Evolutionary conservation across 2,329 filamentous ascomycete genomes (phyloP).

Genomic region (Incumbomyces delicatus): DNA sequence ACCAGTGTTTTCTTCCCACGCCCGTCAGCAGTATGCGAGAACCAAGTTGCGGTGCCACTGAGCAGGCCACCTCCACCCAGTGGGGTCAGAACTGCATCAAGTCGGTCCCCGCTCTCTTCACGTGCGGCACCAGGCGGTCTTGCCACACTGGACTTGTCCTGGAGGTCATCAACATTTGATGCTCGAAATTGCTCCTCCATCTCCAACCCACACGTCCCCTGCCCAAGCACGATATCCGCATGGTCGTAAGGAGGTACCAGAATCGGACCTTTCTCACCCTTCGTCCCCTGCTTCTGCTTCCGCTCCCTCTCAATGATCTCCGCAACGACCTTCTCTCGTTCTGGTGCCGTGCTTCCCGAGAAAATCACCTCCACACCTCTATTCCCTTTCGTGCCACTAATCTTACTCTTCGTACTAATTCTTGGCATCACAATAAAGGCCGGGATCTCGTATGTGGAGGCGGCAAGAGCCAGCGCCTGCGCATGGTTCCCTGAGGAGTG

Average conservation of each 20-base stretch:
- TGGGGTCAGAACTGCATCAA: conserved; percentile 70
- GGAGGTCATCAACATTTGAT: conserved; percentile 33
- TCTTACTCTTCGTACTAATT: conserved; percentile 79
- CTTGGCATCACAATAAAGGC: conserved; percentile 86
- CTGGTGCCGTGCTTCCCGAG: conserved; percentile 66
- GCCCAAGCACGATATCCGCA: conserved; percentile 80
- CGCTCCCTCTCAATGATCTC: conserved; percentile 56
- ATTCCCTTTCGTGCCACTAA: conserved; percentile 69
- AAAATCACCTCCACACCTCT: conserved; percentile 64
- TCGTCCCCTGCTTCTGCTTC: neutral
- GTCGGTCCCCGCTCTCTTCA: conserved; percentile 14
- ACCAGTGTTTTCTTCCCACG: conserved; percentile 59
- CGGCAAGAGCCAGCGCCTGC: conserved; percentile 81
- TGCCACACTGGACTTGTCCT: conserved; percentile 21
- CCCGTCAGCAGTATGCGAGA: conserved; percentile 33
- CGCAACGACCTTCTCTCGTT: conserved; percentile 69
- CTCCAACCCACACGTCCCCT: conserved; percentile 83
- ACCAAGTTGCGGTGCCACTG: conserved; percentile 67
- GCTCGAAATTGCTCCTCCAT: conserved; percentile 61
- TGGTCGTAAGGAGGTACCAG: conserved; percentile 89
- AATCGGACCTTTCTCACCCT: conserved; percentile 47
- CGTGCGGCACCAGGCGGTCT: neutral
- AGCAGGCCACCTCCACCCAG: conserved; percentile 85
- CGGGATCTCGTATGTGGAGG: conserved; percentile 60
- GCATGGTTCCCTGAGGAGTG: conserved; percentile 82